Conservation (phyloP, 257 asterid genomes). For the Linaria vulgaris region DNA sequence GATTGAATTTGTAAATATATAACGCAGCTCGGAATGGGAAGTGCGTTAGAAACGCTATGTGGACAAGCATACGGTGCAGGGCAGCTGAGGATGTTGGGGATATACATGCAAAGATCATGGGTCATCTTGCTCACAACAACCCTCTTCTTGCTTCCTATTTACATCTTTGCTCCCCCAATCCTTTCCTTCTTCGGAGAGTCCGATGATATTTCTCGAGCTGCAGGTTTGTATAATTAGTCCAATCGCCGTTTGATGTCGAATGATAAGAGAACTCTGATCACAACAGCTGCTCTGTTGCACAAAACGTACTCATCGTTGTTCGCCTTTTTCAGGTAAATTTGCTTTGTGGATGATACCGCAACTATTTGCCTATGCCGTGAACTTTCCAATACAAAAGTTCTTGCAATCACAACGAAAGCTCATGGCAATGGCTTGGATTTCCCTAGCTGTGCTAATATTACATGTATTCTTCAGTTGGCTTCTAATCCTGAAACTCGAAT, state of each 20-base stretch:
- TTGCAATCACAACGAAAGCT: slow-evolving; percentile 79
- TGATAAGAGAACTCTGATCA: too few relatives aligned
- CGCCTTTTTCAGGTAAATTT: slow-evolving; percentile 51
- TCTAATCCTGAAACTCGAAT: slow-evolving; percentile 54
- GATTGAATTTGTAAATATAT: not conserved
- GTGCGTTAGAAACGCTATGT: slow-evolving; percentile 79
- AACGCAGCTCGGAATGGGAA: slow-evolving; percentile 83
- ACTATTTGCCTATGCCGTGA: slow-evolving; percentile 68
- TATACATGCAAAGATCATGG: slow-evolving; percentile 91
- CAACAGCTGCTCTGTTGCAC: too few relatives aligned
- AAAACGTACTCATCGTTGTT: not conserved
- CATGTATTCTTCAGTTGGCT: slow-evolving; percentile 70
- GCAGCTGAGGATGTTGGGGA: slow-evolving; percentile 64
- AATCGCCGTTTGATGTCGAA: too few relatives aligned
- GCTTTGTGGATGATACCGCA: slow-evolving; percentile 80
- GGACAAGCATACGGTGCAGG: slow-evolving; percentile 94
- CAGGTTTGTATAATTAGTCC: slow-evolving; percentile 44
- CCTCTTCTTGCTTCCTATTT: slow-evolving; percentile 51
- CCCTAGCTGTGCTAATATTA: slow-evolving; percentile 43
- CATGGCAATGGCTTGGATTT: slow-evolving; percentile 67
- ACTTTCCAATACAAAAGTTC: slow-evolving; percentile 81
- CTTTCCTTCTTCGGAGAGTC: slow-evolving; percentile 63
- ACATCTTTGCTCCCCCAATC: slow-evolving; percentile 66
- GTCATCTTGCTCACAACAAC: slow-evolving; percentile 57
- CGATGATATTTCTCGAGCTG: slow-evolving; percentile 55